These are phyloP conservation scores for Metschnikowia similis DNA, from an alignment of 805 yeast genomes.

Conservation along the genomic window DNA sequence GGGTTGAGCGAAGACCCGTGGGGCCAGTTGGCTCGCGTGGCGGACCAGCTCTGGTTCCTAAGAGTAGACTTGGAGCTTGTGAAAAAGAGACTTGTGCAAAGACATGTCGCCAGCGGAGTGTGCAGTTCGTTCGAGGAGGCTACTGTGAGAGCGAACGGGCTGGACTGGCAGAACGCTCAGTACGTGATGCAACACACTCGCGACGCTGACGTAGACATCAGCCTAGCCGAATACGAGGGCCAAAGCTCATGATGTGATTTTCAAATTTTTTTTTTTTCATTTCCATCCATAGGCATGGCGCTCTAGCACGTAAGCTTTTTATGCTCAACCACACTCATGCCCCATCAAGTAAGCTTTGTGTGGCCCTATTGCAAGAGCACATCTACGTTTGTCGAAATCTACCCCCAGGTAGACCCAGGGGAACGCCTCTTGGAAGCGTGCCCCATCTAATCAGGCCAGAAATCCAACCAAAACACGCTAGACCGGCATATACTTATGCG, in stretches of 20 bases:
- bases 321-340: too few relatives aligned
- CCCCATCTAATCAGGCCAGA: not conserved
- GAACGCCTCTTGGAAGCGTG: too few relatives aligned
- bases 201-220: slow-evolving; percentile 12
- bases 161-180: slow-evolving; percentile 64
- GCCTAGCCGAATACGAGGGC: not conserved
- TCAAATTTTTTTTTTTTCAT: not conserved
- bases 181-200: slow-evolving; percentile 23
- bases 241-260: not conserved
- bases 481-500: too few relatives aligned
- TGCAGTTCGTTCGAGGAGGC: slow-evolving; percentile 49
- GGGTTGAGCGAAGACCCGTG: slow-evolving; percentile 58
- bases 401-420: too few relatives aligned
- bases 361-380: too few relatives aligned
- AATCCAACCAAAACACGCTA: not conserved
- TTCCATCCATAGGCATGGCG: too few relatives aligned
- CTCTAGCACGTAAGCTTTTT: too few relatives aligned
- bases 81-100: slow-evolving; percentile 53
- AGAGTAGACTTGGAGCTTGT: slow-evolving; percentile 43
- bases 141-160: slow-evolving; percentile 42
- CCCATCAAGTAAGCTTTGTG: too few relatives aligned
- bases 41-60: slow-evolving; percentile 50
- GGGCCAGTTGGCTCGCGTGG: slow-evolving; percentile 41
- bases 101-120: slow-evolving; percentile 64
- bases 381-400: too few relatives aligned